Evolutionary conservation across 73 alveolate species (phyloP), one percentile per base, ranked within the genome.

Genomic region (Diophrys appendiculata): DNA sequence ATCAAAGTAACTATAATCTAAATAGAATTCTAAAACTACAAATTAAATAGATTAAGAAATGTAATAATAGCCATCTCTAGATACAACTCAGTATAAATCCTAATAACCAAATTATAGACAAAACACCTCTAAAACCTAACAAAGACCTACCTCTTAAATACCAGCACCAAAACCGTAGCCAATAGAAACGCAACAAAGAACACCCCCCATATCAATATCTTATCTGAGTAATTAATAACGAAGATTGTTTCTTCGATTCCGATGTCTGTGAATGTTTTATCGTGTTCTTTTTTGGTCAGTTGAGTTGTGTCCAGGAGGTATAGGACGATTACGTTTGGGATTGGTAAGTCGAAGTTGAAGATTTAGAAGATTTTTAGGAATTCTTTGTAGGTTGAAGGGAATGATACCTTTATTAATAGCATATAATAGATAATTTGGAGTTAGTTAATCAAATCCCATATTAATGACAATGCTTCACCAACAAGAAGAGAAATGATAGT

Each of bases 381-480:
- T 5, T 18, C 25, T 25, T 1, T 18, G 35, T 26, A 31, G 3
- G 5, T 24, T 23, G 3, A 25, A 28, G 75, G 75, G 53, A 67
- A 67, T 3, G 23, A 1, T 25, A 67, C 24, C 27, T 67, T 31
- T 26, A 18, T 25, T 29, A 67, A 31, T 1, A 67, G 43, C 27
- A 29, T 1, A 31, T 67, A 67, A 31, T 25, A 67, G 5, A 67
- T 2, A 26, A 67, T n/a, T 28, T 67, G 54, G 1, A 67, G 53
- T 18, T 43, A 67, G 24, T 67, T 67, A 18, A 67, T 3, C 24
- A 67, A 24, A 25, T 67, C 75, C 75, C 75, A 67, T 3, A 67
- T 23, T 26, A 25, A 67, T 3, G 25, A 23, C 75, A 67, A 28
- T n/a, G 31, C 75, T 29, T 31, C 75, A 25, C 75, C 75, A 5